Evolutionary conservation across 495 filamentous ascomycete species (phyloP).

Genomic region (Penicillium bialowiezense): DNA sequence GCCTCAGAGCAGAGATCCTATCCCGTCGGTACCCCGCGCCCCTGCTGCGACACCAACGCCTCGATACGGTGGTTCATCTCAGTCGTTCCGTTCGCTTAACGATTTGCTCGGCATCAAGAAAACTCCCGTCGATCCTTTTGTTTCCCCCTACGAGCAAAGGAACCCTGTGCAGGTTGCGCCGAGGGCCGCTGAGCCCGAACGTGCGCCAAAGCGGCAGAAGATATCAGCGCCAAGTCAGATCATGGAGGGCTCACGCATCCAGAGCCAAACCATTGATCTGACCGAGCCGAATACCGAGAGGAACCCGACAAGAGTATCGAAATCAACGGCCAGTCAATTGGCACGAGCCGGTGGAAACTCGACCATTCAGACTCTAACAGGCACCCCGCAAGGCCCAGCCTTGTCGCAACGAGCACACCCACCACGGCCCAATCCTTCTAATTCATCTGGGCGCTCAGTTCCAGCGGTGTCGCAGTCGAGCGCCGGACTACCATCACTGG

Average conservation of each 20-base stretch:
- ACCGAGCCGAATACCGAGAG: conserved; percentile 3
- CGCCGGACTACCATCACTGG: not conserved
- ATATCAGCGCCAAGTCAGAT: conserved; percentile 11
- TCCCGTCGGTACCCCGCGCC: conserved; percentile 13
- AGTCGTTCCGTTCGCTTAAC: conserved; percentile 51
- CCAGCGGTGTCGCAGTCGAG: not conserved
- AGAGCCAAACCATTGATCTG: conserved; percentile 21
- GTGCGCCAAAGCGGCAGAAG: conserved; percentile 50
- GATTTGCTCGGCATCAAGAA: conserved; percentile 56
- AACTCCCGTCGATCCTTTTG: conserved; percentile 43
- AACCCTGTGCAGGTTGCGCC: conserved; percentile 6
- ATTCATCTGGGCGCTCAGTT: not conserved
- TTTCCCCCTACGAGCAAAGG: conserved; percentile 51
- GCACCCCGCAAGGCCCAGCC: not conserved
- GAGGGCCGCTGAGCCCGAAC: conserved; percentile 17
- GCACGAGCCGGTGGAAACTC: not conserved
- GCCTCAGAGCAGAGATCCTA: conserved; percentile 15
- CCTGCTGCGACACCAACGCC: conserved; percentile 11
- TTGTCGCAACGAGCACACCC: not conserved
- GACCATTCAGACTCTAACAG: not conserved
- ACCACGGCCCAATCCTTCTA: not conserved
- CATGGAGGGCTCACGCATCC: not conserved
- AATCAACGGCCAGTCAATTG: not conserved
- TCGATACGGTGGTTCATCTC: conserved; percentile 26
- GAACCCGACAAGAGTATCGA: not conserved